phyloP scores from a whole-genome alignment of 2,329 filamentous ascomycete species.

The Trichoderma harzianum region DNA sequence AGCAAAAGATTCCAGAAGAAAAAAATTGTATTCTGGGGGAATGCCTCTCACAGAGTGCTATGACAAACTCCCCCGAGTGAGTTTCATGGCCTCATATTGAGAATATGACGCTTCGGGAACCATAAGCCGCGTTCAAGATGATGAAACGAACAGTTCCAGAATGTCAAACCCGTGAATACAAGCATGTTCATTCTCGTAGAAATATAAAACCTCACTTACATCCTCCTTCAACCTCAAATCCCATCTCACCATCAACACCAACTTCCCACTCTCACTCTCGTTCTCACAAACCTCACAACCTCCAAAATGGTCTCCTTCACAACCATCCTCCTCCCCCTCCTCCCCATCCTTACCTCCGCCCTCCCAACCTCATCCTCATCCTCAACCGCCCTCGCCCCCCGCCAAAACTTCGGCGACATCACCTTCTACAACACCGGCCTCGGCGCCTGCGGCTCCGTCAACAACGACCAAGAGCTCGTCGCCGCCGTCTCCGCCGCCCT shows the following conservation, averaged over 20 bases:
- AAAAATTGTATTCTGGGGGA: accelerated
- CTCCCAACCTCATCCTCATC: neutral
- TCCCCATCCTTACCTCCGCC: neutral
- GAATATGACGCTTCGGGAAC: neutral
- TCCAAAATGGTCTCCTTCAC: neutral
- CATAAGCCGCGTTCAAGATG: no score
- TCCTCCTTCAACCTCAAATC: neutral
- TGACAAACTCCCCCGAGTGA: neutral
- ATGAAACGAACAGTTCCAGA: neutral
- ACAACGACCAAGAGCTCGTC: slow-evolving; percentile 53
- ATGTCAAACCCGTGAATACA: neutral
- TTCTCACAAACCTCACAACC: neutral
- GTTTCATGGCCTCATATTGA: neutral
- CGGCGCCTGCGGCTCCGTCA: slow-evolving; percentile 65
- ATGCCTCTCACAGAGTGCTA: neutral
- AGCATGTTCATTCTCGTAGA: neutral
- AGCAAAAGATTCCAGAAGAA: neutral
- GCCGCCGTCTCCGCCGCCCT: slow-evolving; percentile 64
- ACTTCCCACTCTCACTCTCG: neutral
- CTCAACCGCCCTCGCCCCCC: slow-evolving; percentile 29
- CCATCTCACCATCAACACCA: neutral
- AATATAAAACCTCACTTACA: neutral
- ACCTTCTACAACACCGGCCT: slow-evolving; percentile 63
- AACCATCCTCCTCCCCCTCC: neutral
- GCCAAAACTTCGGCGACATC: slow-evolving; percentile 9